Base-by-base conservation (phyloP, 2,329 filamentous ascomycete genomes). In the Lachnellula subtilissima region DNA sequence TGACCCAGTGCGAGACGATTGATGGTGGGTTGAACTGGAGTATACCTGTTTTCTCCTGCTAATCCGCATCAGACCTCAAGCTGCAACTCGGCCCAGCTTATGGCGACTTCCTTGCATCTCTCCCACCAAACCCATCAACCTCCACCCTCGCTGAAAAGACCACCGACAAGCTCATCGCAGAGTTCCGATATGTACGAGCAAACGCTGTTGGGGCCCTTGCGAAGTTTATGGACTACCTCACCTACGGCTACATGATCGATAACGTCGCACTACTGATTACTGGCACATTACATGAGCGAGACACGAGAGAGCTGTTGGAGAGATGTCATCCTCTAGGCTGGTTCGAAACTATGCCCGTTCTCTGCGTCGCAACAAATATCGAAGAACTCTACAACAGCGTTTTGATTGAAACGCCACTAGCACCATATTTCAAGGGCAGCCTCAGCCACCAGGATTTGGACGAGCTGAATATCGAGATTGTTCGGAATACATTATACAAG, bases 171-270 rank as follows among this genome's bases (percentile, higher is more conserved):
- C 86, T 99, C 63, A 93, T 99, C 62, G 88, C 92, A 64, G 94
- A 99, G 74, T 99, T 99, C 74, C 87, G 91, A 70, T 99, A 99
- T 73, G 82, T 99, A 47, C 90, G 95, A 65, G 91, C 92, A 60
- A 96, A 99, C 71, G 89, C 93, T 28, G 90, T 90, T 2, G 94
- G 94, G 15, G 90, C 91, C 1, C 84, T 97, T 39, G 87, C 92
- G 61, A 91, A 90, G 71, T 99, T 99, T 74, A 91, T 99, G 84
- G 91, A 97, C 74, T 99, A 96, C 74, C 79, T 99, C 59, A 99
- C 94, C 1, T 99, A 99, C 73, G 93, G 92, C 60, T 99, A 99
- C 80, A 99, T 99, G 94, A 99, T 99, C 74, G 94, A 99, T 76
- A 99, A 99, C 69, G 91, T 99, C 52, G 94, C 95, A 40, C 86